Base-by-base conservation (phyloP, 164 flowering plant genomes). In the Sextonia rubra region DNA sequence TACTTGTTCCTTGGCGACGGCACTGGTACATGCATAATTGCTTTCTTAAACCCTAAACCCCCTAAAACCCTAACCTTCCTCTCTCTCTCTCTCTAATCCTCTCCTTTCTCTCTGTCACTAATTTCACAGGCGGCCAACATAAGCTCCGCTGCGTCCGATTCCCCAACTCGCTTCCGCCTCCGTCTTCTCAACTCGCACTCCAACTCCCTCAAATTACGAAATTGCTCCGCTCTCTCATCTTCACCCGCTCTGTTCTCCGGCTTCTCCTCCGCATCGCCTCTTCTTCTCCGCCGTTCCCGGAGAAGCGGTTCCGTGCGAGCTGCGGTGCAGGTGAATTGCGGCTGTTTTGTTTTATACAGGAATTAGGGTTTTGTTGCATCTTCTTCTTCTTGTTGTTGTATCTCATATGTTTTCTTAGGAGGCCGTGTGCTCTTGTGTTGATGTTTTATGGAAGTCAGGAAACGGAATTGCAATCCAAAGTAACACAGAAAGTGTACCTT, bases 401-500 rank as follows among this genome's bases (percentile, higher is more conserved):
- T 56, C 22, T 20, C 61, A 18, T 6, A 4, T 18, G 17, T 56
- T n/a, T 52, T 18, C 17, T 56, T 56, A 56, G 17, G 61, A 56
- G 22, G 22, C 18, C 5, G 61, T 56, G 56, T 14, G 18, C 17
- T 12, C 12, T 52, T 52, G 5, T 49, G 24, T 32, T n/a, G 30
- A 30, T 66, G 47, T 30, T 56, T 69, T 12, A 23, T 76, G 72
- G 52, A 24, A 29, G 79, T 64, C 79, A 92, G 98, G 94, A 79
- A 15, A 82, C 81, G 17, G 56, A 70, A 49, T 48, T 86, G 69
- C 98, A 93, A 77, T 79, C 97, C 1, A 93, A 89, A 80, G 90
- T 95, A 23, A 93, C 99, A 27, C 74, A 81, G 77, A 91, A 89
- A 81, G 98, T 93, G 15, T 95, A 77, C 73, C 87, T 95, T 67